These are phyloP conservation scores for Cyberlindnera misumaiensis DNA, from an alignment of 805 yeast genomes.

Conservation along the genomic window DNA sequence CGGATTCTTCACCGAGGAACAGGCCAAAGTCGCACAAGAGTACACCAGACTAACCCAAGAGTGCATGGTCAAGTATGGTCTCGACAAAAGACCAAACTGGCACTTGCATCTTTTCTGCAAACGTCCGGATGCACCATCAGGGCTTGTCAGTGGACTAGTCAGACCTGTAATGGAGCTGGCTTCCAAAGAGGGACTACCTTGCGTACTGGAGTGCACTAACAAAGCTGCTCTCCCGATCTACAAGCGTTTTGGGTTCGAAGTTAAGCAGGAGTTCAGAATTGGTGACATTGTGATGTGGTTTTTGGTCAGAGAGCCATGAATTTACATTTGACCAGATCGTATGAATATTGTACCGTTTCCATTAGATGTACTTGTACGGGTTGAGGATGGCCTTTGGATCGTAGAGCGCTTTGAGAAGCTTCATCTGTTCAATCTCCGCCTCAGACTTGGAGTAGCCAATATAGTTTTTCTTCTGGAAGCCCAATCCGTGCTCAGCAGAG, in stretches of 20 bases:
- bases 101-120: not conserved
- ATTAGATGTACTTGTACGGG: conserved; percentile 82
- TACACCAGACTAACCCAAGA: too few species aligned
- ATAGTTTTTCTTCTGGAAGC: conserved; percentile 92
- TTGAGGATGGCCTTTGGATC: conserved; percentile 92
- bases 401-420: conserved; percentile 67
- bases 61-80: not conserved
- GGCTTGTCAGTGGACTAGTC: not conserved
- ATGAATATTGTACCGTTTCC: not conserved
- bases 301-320: not conserved
- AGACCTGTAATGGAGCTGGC: not conserved
- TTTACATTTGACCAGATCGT: not conserved
- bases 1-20: not conserved
- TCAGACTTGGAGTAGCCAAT: conserved; percentile 77
- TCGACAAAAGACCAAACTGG: not conserved
- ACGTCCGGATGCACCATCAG: not conserved
- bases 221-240: not conserved
- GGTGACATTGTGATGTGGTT: not conserved
- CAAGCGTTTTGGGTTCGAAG: not conserved
- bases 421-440: conserved; percentile 66
- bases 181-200: not conserved
- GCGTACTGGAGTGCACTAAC: not conserved
- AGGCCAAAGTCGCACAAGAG: not conserved
- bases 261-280: not conserved
- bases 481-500: conserved; percentile 96